phyloP scores from a whole-genome alignment of 1,139 yeast species.

The Arxiozyma slooffiae region DNA sequence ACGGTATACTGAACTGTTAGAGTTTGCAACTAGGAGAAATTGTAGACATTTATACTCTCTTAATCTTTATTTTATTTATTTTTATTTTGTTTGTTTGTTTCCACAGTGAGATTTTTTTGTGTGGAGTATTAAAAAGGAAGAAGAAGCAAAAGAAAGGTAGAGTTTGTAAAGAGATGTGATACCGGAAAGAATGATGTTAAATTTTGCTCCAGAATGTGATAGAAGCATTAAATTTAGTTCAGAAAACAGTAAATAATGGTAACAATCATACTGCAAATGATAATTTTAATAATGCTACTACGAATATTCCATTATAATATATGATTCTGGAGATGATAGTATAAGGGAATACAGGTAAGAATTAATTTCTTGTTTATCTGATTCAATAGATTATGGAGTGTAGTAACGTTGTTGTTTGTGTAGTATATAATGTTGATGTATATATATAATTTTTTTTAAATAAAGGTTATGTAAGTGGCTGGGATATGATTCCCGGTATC shows the following conservation, averaged over 20 bases:
- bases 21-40: no score
- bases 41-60: no score
- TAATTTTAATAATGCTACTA: not conserved
- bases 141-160: not conserved
- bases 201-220: not conserved
- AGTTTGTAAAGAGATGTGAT: not conserved
- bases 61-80: no score
- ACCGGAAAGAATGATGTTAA: no score
- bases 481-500: no score
- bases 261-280: not conserved
- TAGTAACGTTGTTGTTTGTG: no score
- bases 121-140: not conserved
- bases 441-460: no score
- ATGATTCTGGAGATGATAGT: slow-evolving; percentile 9
- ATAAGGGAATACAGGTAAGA: slow-evolving; percentile 5
- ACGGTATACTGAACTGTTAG: no score
- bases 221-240: not conserved
- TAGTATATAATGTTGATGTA: no score
- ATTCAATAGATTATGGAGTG: not conserved
- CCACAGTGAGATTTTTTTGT: no score
- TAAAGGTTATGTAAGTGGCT: no score
- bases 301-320: slow-evolving; percentile 5
- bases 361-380: not conserved
- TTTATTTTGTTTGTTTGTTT: no score
- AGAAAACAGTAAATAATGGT: not conserved